Conservation (phyloP, 2,329 filamentous ascomycete genomes). For the Alternaria ethzedia region DNA sequence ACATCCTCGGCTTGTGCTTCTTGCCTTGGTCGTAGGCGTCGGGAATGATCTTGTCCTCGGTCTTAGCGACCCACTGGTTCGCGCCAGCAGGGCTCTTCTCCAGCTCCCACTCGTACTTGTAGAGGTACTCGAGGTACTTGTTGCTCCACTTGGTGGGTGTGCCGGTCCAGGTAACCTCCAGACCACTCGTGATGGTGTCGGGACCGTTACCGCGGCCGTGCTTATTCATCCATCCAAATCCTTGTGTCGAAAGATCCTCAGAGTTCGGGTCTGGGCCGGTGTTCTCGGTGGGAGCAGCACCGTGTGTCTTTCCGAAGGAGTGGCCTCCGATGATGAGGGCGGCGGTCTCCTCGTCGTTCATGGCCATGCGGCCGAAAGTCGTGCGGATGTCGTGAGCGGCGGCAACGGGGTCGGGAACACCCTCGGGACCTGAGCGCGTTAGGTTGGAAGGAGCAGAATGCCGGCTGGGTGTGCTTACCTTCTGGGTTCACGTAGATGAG, state of each 20-base stretch:
- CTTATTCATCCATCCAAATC: constrained; percentile 74
- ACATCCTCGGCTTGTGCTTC: constrained; percentile 78
- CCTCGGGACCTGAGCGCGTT: constrained; percentile 65
- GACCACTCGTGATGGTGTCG: constrained; percentile 75
- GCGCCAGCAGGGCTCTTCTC: constrained; percentile 77
- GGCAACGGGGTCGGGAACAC: constrained; percentile 71
- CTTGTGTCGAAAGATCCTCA: constrained; percentile 69
- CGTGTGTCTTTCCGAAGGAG: constrained; percentile 82
- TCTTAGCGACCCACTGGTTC: constrained; percentile 78
- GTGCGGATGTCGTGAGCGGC: constrained; percentile 74
- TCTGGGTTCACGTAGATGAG: constrained; percentile 85
- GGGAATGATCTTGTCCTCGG: constrained; percentile 70
- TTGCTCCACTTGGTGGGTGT: constrained; percentile 79
- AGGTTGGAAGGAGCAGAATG: not conserved
- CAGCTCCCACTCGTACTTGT: constrained; percentile 79
- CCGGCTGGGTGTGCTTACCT: constrained; percentile 21
- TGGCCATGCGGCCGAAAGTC: constrained; percentile 80
- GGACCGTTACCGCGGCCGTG: constrained; percentile 71
- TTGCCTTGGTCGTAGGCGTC: constrained; percentile 72
- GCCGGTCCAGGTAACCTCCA: constrained; percentile 81
- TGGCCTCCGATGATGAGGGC: constrained; percentile 81
- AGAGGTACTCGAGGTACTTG: constrained; percentile 76
- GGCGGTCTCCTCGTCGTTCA: constrained; percentile 83
- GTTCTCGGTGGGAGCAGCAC: constrained; percentile 68
- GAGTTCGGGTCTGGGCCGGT: constrained; percentile 72